phyloP scores from a whole-genome alignment of 2,329 filamentous ascomycete species.

The Sclerotinia subarctica region DNA sequence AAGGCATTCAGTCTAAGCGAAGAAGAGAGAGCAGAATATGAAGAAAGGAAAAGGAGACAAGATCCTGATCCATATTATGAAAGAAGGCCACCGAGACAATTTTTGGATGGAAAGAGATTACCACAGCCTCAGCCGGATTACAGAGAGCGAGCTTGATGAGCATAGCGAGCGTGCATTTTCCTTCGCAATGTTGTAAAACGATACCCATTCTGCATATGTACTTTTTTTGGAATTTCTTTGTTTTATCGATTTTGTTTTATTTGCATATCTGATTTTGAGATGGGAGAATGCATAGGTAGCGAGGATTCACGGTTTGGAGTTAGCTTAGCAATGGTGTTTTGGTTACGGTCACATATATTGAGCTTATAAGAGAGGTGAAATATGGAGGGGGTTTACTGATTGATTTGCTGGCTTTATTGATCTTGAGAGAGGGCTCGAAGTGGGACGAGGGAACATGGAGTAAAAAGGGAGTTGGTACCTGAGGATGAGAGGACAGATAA shows the following conservation, averaged over 20 bases:
- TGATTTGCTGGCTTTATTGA: not conserved
- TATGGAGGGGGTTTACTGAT: not conserved
- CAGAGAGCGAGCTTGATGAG: not conserved
- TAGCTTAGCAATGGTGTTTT: slow-evolving; percentile 2
- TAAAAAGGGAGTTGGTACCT: not conserved
- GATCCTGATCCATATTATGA: slow-evolving; percentile 26
- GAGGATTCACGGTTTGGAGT: not conserved
- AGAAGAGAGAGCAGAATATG: slow-evolving; percentile 58
- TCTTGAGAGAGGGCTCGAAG: not conserved
- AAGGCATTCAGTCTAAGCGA: slow-evolving; percentile 65
- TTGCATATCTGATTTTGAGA: not conserved
- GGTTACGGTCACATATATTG: not conserved
- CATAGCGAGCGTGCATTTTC: slow-evolving; percentile 17
- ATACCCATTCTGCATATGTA: slow-evolving; percentile 20
- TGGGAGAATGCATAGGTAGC: not conserved
- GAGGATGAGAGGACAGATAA: not conserved
- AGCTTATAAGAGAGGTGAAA: not conserved
- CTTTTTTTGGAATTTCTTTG: not conserved
- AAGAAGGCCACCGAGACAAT: slow-evolving; percentile 23
- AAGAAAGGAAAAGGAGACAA: slow-evolving; percentile 46
- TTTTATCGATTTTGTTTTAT: not conserved
- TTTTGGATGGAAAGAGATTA: slow-evolving; percentile 34
- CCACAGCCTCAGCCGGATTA: slow-evolving; percentile 6
- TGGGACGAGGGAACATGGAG: not conserved
- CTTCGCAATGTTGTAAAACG: slow-evolving; percentile 12